Conservation (phyloP, 495 filamentous ascomycete genomes). For the Penicillium turbatum region DNA sequence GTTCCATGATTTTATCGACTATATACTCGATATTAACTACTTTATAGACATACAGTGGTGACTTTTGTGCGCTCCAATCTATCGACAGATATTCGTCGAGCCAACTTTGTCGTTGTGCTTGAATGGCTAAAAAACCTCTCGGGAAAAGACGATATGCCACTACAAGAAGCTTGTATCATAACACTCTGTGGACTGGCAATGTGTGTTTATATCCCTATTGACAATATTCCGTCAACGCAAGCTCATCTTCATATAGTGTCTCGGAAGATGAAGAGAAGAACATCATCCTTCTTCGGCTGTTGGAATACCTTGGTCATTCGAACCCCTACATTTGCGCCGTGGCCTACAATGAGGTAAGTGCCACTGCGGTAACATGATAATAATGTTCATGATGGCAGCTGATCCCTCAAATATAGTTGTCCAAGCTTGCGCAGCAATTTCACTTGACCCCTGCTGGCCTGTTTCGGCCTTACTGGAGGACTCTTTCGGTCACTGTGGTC, state of each 20-base stretch:
- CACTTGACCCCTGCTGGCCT: conserved; percentile 58
- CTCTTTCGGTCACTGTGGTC: conserved; percentile 69
- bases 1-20: conserved; percentile 9
- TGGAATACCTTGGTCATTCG: conserved; percentile 81
- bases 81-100: conserved; percentile 43
- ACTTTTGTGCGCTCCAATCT: conserved; percentile 57
- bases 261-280: conserved; percentile 76
- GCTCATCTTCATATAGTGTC: conserved; percentile 34
- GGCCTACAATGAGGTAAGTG: conserved; percentile 72
- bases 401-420: conserved; percentile 38
- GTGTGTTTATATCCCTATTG: conserved; percentile 30
- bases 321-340: conserved; percentile 74
- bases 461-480: conserved; percentile 83
- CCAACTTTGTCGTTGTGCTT: conserved; percentile 65
- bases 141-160: conserved; percentile 54
- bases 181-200: conserved; percentile 77
- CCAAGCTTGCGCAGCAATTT: conserved; percentile 59
- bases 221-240: background rate
- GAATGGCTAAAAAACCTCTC: conserved; percentile 66
- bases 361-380: background rate
- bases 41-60: conserved; percentile 55
- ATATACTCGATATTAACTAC: conserved; percentile 25
- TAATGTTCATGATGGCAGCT: background rate
- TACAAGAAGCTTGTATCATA: conserved; percentile 80
- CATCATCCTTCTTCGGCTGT: conserved; percentile 72